Conservation (phyloP, 2,329 filamentous ascomycete genomes). For the Ophiocordyceps camponoti-saundersi region DNA sequence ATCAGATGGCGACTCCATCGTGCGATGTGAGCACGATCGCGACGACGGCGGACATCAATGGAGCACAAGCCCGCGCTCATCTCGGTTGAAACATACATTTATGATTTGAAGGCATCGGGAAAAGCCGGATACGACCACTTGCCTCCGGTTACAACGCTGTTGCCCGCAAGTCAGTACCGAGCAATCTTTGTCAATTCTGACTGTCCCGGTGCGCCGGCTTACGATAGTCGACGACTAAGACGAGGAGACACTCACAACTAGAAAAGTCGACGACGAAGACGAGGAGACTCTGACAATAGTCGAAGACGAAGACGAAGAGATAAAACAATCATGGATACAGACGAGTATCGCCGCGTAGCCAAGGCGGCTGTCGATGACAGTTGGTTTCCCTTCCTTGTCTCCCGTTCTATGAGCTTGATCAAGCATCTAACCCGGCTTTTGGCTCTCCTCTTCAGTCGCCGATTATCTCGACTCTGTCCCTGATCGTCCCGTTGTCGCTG, state of each 20-base stretch:
- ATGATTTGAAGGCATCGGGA: no score
- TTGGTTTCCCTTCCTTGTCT: constrained; percentile 21
- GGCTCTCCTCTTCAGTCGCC: constrained; percentile 44
- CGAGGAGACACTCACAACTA: background rate
- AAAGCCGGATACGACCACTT: no score
- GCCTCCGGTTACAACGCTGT: no score
- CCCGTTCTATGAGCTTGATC: no score
- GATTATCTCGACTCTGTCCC: constrained; percentile 66
- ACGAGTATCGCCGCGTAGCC: constrained; percentile 63
- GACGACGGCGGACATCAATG: no score
- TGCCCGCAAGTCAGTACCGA: no score
- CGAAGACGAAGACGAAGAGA: background rate
- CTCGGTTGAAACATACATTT: no score
- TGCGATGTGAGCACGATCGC: no score
- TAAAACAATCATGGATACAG: constrained; percentile 48
- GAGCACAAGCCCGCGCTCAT: no score
- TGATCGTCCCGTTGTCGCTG: constrained; percentile 54
- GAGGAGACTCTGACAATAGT: background rate
- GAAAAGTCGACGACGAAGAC: background rate
- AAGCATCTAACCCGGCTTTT: background rate
- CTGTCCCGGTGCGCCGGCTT: no score
- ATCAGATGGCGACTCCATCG: no score
- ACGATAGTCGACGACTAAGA: background rate
- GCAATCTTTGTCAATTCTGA: no score
- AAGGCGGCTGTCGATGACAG: constrained; percentile 70